Evolutionary conservation across 2,329 filamentous ascomycete genomes (phyloP), one percentile per base, ranked within the genome.

Genomic region (Aspergillus carbonarius): DNA sequence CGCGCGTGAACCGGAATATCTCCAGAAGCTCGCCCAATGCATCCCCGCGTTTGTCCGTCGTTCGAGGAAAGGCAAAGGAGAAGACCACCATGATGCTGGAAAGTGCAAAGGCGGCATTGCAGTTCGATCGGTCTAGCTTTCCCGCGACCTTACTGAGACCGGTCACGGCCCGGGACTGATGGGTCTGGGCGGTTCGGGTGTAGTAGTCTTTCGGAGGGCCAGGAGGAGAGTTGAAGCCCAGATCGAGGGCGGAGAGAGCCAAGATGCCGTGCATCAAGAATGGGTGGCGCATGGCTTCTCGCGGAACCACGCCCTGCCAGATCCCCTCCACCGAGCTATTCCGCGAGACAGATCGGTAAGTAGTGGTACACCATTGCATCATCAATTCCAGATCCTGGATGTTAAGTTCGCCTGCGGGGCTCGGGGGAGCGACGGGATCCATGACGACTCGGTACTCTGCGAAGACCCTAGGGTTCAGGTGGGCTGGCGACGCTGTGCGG

Each of bases 31-130:
- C 72, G n/a, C 71, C 66, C 30, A 76, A 57, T 0, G 66, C 46
- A 10, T 34, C 59, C 51, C 59, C 4, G 48, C 58, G 34, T 30
- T 54, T 13, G 54, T 48, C 35, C 37, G 60, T 10, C 50, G 54
- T 42, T 35, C 59, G 48, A 2, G 68, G 68, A 34, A 68, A 69
- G 4, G 67, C 76, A 53, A 76, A 76, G 1, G 70, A 68, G 57
- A 72, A 76, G 12, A 72, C 66, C 1, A 72, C 66, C 52, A 76
- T 68, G 10, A 77, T 57, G 20, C 63, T 67, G 25, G 68, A 72
- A 1, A 76, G 60, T 0, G 74, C 70, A 57, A 77, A 76, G 0
- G 71, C 62, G 8, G 74, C 73, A 55, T 75, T 70, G 47, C 66
- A 74, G 54, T 75, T 73, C 7, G 68, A 57, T 30, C 59, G 61